Evolutionary conservation across 805 yeast genomes (phyloP), one percentile per base, ranked within the genome.

Genomic region (Suhomyces vadensis): DNA sequence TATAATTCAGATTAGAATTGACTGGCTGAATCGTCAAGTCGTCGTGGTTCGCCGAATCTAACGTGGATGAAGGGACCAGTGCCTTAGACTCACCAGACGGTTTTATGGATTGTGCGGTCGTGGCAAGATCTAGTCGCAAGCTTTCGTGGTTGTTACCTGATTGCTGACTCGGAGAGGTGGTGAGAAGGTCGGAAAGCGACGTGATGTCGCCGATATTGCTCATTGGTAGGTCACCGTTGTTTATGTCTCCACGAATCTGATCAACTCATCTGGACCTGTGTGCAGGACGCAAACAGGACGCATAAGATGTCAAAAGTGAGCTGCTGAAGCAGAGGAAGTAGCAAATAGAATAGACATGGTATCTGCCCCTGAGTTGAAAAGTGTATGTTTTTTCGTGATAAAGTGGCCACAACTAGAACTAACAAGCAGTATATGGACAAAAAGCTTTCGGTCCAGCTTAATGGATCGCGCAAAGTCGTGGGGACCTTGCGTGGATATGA

Each of bases 401-500:
- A 26, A 31, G 35, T 23, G n/a, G 25, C 31, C 16, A 8, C 4
- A 17, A 43, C 26, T 7, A 40, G n/a, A n/a, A 63, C 66, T 53
- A 53, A 60, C 63, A 10, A 25, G 27, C 50, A 85, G 83, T 89
- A 87, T 60, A 75, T 88, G 78, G 91, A 87, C 58, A 87, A 87
- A 65, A 79, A 80, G 55, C 74, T 92, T 21, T 72, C 81, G 10
- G 69, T 92, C 13, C 86, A 85, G 51, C 73, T 92, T 47, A 89
- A 88, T 61, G 95, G 96, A 1, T 68, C 85, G 10, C 74, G 97
- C 40, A 78, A 78, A 53, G 79, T 92, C 1, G 77, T 79, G n/a
- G 98, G 98, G 2, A 78, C 79, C 9, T 74, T 92, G 43, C 73
- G 87, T 55, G 98, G 98, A 2, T 92, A 82, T 61, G 98, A 92